Evolutionary conservation across 805 yeast genomes (phyloP).

Genomic region (Yamadazyma philogaea): DNA sequence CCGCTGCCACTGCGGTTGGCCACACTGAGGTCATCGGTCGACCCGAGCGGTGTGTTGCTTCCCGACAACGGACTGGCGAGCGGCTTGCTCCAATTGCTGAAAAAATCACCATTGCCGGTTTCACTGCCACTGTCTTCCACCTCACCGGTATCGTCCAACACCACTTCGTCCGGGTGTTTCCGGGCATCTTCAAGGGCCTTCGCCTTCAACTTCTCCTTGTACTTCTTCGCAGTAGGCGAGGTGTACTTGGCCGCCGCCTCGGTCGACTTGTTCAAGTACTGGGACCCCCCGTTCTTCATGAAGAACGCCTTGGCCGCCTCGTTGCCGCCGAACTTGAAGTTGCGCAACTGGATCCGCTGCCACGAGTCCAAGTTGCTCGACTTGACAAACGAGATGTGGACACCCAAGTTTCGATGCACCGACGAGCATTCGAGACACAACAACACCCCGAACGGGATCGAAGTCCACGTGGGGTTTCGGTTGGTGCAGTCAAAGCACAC

Average conservation of each 20-base stretch:
- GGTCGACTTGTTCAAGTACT: conserved; percentile 43
- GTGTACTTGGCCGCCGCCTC: conserved; percentile 80
- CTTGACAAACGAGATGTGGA: conserved; percentile 92
- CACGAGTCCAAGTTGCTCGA: conserved; percentile 91
- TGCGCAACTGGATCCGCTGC: conserved; percentile 85
- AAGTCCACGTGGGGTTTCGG: conserved; percentile 97
- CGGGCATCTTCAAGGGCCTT: conserved; percentile 64
- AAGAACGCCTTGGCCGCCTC: conserved; percentile 80
- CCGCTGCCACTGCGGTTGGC: conserved; percentile 14
- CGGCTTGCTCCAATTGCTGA: conserved; percentile 90
- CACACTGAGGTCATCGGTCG: conserved; percentile 34
- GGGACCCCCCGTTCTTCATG: conserved; percentile 80
- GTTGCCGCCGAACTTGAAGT: conserved; percentile 94
- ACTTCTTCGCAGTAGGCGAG: conserved; percentile 72
- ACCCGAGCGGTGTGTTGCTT: conserved; percentile 42
- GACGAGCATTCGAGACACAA: conserved; percentile 94
- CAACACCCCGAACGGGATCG: conserved; percentile 92
- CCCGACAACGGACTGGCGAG: conserved; percentile 49
- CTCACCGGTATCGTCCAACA: conserved; percentile 49
- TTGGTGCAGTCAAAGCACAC: conserved; percentile 92
- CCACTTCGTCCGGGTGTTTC: conserved; percentile 70
- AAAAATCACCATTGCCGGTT: conserved; percentile 58
- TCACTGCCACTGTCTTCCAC: conserved; percentile 30
- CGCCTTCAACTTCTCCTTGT: conserved; percentile 74
- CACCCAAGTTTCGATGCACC: conserved; percentile 92